Conservation (phyloP, 495 filamentous ascomycete genomes). For the Podospora pseudocomata region DNA sequence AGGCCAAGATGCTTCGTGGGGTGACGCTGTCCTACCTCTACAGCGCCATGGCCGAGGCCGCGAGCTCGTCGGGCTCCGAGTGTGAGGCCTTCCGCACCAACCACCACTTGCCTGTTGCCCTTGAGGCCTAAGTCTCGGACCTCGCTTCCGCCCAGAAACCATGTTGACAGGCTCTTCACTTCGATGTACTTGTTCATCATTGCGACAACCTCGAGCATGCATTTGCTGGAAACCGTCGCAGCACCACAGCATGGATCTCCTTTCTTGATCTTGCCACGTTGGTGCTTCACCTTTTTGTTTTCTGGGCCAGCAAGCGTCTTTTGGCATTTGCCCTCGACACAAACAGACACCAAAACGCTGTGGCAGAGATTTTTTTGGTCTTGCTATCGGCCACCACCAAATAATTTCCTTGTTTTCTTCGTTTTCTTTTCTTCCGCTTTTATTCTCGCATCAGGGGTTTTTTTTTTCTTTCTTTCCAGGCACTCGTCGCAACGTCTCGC, state of each 20-base stretch:
- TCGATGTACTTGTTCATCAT: not conserved
- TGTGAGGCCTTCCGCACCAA: constrained; percentile 6
- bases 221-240: not conserved
- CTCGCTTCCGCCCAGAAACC: not conserved
- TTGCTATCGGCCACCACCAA: not conserved
- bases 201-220: not conserved
- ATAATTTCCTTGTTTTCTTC: not conserved
- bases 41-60: not conserved
- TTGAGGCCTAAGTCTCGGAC: constrained; percentile 26
- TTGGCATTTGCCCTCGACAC: not conserved
- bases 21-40: constrained; percentile 37
- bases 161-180: not conserved
- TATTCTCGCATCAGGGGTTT: not conserved
- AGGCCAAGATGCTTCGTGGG: constrained; percentile 62
- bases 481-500: not conserved
- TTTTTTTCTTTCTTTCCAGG: not conserved
- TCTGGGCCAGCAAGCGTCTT: not conserved
- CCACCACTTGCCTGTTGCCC: constrained; percentile 25
- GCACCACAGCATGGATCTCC: not conserved
- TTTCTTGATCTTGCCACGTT: not conserved
- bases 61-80: constrained; percentile 5
- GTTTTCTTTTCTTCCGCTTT: constrained; percentile 4
- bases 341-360: not conserved
- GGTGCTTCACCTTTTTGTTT: not conserved
- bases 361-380: not conserved